phyloP scores from a whole-genome alignment of 345 rosid species.

The Corchorus olitorius region DNA sequence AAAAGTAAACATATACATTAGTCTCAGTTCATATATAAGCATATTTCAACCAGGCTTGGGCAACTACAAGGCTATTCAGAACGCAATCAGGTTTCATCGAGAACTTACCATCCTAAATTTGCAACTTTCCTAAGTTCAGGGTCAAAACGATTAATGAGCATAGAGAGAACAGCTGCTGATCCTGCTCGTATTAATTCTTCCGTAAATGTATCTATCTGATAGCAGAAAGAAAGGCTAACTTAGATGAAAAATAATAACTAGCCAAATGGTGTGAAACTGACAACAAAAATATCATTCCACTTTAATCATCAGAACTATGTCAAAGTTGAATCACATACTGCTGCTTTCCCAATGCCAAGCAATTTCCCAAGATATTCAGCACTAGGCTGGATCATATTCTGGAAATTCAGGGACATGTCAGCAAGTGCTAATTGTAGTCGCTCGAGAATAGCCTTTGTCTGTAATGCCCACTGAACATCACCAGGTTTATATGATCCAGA shows the following conservation, averaged over 20 bases:
- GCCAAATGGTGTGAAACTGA: neutral
- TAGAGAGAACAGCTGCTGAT: constrained; percentile 37
- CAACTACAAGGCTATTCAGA: neutral
- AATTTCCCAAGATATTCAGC: constrained; percentile 42
- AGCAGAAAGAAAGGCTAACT: neutral
- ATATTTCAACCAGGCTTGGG: neutral
- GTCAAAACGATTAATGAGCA: constrained; percentile 35
- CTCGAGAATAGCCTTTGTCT: constrained; percentile 47
- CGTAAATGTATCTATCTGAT: constrained; percentile 37
- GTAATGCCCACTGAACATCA: constrained; percentile 45
- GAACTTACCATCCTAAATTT: constrained; percentile 43
- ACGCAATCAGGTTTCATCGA: neutral
- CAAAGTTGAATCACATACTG: constrained; percentile 29
- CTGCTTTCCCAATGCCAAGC: constrained; percentile 35
- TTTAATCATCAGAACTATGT: neutral
- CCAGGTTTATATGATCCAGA: constrained; percentile 32
- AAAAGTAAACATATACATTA: neutral
- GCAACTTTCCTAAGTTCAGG: constrained; percentile 40
- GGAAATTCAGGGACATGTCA: constrained; percentile 34
- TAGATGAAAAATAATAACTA: constrained; percentile 5
- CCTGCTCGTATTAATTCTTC: constrained; percentile 44
- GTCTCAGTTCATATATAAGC: neutral
- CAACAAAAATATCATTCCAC: neutral
- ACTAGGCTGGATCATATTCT: constrained; percentile 39
- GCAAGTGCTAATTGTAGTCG: constrained; percentile 39